Evolutionary conservation across 2,329 filamentous ascomycete species (phyloP).

Genomic region (Fusarium sulawesiense): DNA sequence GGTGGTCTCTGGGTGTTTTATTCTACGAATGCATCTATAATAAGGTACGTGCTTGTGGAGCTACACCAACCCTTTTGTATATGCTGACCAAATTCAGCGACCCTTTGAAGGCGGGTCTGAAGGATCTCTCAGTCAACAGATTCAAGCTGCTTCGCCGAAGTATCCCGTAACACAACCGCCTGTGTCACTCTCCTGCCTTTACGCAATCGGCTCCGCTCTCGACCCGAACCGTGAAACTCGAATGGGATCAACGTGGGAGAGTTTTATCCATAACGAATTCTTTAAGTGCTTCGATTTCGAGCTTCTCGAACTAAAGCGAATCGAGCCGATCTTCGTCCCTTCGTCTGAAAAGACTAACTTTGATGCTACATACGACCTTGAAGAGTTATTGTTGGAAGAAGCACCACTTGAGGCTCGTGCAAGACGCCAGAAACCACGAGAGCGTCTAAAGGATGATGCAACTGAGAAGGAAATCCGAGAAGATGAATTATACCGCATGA

Average conservation of each 20-base stretch:
- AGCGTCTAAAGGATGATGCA: constrained; percentile 91
- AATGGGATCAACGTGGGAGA: constrained; percentile 87
- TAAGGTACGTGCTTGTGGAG: constrained; percentile 71
- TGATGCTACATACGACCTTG: constrained; percentile 96
- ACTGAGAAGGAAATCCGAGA: constrained; percentile 94
- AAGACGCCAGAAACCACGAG: constrained; percentile 91
- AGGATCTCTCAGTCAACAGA: constrained; percentile 80
- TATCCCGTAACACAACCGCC: constrained; percentile 94
- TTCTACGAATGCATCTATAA: constrained; percentile 99
- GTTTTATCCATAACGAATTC: constrained; percentile 89
- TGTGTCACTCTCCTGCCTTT: constrained; percentile 87
- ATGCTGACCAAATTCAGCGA: constrained; percentile 64
- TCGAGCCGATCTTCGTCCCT: constrained; percentile 91
- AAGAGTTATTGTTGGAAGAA: constrained; percentile 93
- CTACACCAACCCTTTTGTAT: not conserved
- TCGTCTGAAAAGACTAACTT: constrained; percentile 99
- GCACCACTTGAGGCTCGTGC: constrained; percentile 93
- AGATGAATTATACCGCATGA: constrained; percentile 92
- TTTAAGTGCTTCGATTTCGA: constrained; percentile 88
- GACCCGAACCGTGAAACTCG: constrained; percentile 83
- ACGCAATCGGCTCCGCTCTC: constrained; percentile 86
- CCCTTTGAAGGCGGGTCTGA: constrained; percentile 94
- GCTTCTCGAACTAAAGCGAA: constrained; percentile 84
- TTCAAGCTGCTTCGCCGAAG: constrained; percentile 83
- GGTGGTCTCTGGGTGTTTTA: constrained; percentile 98